Conservation (phyloP, 305 asterid species). For the Solanum hybrid region DNA sequence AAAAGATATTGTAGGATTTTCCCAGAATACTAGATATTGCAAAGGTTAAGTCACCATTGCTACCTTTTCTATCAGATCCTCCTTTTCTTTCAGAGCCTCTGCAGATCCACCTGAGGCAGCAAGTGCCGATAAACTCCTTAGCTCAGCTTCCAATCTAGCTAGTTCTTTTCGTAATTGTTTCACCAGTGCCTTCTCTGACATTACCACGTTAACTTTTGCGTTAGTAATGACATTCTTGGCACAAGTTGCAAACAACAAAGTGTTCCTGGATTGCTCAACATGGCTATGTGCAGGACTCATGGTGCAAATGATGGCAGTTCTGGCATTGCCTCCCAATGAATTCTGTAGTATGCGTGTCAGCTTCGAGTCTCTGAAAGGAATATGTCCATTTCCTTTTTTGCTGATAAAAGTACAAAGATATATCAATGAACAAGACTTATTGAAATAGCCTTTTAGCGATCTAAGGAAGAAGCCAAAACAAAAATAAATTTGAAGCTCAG, state of each 20-base stretch:
- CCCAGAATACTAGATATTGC: neutral
- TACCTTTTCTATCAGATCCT: conserved; percentile 69
- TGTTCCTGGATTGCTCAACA: conserved; percentile 87
- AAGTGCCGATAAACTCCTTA: conserved; percentile 41
- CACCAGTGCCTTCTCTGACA: conserved; percentile 85
- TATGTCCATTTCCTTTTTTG: conserved; percentile 80
- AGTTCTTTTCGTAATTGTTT: conserved; percentile 77
- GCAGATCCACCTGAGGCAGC: conserved; percentile 42
- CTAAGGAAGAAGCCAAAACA: neutral
- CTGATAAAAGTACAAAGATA: conserved; percentile 26
- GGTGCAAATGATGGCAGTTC: conserved; percentile 88
- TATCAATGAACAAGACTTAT: neutral
- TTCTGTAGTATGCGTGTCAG: conserved; percentile 85
- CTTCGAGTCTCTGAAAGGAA: conserved; percentile 92
- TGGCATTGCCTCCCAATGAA: conserved; percentile 87
- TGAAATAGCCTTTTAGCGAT: neutral
- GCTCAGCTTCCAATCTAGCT: conserved; percentile 59
- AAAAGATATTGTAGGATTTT: neutral
- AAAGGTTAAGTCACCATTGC: neutral
- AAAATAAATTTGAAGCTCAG: neutral
- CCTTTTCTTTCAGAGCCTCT: conserved; percentile 57
- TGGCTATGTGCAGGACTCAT: conserved; percentile 90
- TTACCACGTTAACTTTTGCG: conserved; percentile 76
- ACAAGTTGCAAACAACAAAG: conserved; percentile 81
- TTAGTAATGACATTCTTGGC: conserved; percentile 79